phyloP scores from a whole-genome alignment of 208 protist genomes.

The Eutreptiella sp. region DNA sequence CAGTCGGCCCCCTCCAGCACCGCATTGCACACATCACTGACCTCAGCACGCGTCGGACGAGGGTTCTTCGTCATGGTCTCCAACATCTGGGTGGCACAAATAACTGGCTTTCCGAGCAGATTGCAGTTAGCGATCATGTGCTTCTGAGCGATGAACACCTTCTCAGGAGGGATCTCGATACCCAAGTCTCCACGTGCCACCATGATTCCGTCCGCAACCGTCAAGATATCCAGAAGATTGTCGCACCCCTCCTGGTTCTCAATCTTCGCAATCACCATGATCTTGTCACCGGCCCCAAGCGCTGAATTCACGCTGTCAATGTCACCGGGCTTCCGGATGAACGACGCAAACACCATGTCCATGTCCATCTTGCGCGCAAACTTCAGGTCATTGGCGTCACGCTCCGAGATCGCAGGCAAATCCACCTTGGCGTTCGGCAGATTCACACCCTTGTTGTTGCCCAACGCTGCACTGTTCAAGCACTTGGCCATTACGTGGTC shows the following conservation, averaged over 20 bases:
- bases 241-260: constrained; percentile 96
- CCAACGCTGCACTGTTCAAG: constrained; percentile 63
- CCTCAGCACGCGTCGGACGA: constrained; percentile 96
- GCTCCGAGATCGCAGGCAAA: constrained; percentile 76
- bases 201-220: constrained; percentile 95
- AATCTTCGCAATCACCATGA: constrained; percentile 97
- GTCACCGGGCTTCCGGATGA: constrained; percentile 90
- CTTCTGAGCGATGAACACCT: constrained; percentile 96
- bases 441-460: constrained; percentile 74
- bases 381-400: constrained; percentile 80
- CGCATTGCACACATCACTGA: constrained; percentile 93
- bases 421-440: constrained; percentile 74
- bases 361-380: constrained; percentile 92
- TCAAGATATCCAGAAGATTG: constrained; percentile 97
- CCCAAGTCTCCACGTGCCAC: constrained; percentile 97
- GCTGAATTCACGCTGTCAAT: constrained; percentile 80
- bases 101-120: constrained; percentile 93
- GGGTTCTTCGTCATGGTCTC: constrained; percentile 94
- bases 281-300: constrained; percentile 79
- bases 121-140: constrained; percentile 98
- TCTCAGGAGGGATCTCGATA: constrained; percentile 95
- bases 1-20: constrained; percentile 97
- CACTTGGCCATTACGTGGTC: constrained; percentile 64
- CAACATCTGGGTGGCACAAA: constrained; percentile 98
- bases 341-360: constrained; percentile 97